Base-by-base conservation (phyloP, 805 yeast species). In the Kregervanrija pseudodelftensis region DNA sequence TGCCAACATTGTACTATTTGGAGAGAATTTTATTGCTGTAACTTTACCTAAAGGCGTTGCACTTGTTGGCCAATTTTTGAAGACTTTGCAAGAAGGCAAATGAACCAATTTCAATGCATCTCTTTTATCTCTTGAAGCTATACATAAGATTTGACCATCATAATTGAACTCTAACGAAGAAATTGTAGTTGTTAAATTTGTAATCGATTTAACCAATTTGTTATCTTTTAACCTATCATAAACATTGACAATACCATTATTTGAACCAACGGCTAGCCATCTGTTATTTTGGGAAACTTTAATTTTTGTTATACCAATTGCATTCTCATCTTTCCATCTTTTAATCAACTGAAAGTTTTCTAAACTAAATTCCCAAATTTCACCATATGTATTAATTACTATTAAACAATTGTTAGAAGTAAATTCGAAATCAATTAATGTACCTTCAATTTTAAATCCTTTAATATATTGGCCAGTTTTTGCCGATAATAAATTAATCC, bases 11-110 rank as follows among this genome's bases (percentile, higher is more conserved):
- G 87, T 93, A 47, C 81, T 79, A 50, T 78, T 77, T 28, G 93
- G 88, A 37, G 95, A 80, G 64, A 91, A 91, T 12, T 79, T 76
- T 2, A 80, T 82, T 13, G 81, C 65, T 0, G 96, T 86, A 32
- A 93, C 96, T 53, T 83, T 80, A n/a, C 99, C 99, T 53, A 93
- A 73, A 10, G 99, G 98, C 1, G 99, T 91, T 5, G 89, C 89
- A 42, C 91, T 81, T 2, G 98, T 93, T 13, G 99, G 99, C 99
- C 99, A 93, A 69, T 93, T 93, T 40, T 81, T 73, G 66, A 81
- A 93, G 7, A 87, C 95, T 14, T 86, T 77, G 51, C 91, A 87
- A 22, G 85, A 75, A 16, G 97, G 96, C 46, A 91, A 65, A 60
- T 93, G 98, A 11, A 88, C 90, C 51, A 93, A 62, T 57, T 90